These are phyloP conservation scores for Aureobasidium uvarum DNA, from an alignment of 2,329 filamentous ascomycete species.

Conservation along the genomic window DNA sequence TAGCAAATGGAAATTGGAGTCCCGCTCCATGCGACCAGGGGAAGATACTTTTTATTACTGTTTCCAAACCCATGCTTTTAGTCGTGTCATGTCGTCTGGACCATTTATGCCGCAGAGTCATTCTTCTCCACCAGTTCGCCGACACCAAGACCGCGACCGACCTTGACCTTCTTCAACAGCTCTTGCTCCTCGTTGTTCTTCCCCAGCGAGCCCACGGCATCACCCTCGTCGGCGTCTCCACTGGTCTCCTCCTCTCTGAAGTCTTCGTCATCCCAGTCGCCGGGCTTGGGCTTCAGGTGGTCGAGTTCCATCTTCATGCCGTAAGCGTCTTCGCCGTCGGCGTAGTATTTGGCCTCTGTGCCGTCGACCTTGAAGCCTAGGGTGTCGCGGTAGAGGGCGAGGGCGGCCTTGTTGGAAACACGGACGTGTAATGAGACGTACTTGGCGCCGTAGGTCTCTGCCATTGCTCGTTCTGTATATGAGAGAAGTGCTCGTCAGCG, in stretches of 20 bases:
- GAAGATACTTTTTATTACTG: background rate
- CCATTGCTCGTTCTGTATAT: constrained; percentile 81
- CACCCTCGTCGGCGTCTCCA: constrained; percentile 47
- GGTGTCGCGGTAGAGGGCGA: constrained; percentile 89
- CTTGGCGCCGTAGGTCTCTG: constrained; percentile 83
- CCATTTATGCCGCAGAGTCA: constrained; percentile 17
- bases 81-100: background rate
- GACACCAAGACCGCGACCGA: constrained; percentile 76
- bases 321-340: constrained; percentile 94
- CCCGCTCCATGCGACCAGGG: background rate
- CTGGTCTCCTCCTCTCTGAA: constrained; percentile 35
- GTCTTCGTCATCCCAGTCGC: constrained; percentile 46
- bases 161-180: constrained; percentile 75
- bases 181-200: constrained; percentile 37
- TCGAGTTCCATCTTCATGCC: constrained; percentile 86
- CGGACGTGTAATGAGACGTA: constrained; percentile 97
- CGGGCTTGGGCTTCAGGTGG: constrained; percentile 55
- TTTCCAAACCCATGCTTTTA: background rate
- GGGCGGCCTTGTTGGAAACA: constrained; percentile 85
- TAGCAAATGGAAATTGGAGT: background rate
- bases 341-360: constrained; percentile 88
- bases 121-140: constrained; percentile 64
- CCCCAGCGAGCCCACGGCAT: constrained; percentile 40
- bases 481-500: background rate
- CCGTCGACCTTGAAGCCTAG: constrained; percentile 86